phyloP scores from a whole-genome alignment of 768 basidiomycete species.

The Panaeolus cyanescens region DNA sequence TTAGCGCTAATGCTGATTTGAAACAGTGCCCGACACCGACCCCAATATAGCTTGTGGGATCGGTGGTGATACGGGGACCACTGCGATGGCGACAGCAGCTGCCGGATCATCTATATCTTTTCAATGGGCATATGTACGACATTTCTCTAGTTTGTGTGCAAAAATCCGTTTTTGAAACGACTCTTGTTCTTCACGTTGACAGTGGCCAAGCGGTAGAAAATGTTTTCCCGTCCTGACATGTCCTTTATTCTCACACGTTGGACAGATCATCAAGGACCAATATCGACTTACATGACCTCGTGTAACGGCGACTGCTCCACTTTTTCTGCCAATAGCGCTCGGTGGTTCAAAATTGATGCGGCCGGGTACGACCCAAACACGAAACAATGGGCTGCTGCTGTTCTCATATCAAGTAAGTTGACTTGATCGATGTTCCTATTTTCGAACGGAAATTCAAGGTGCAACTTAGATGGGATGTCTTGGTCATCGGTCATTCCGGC shows the following conservation, averaged over 20 bases:
- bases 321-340: conserved; percentile 36
- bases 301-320: conserved; percentile 46
- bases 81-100: conserved; percentile 34
- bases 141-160: neutral
- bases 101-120: conserved; percentile 45
- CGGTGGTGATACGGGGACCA: conserved; percentile 39
- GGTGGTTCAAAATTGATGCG: conserved; percentile 54
- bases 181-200: conserved; percentile 1
- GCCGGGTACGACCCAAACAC: conserved; percentile 40
- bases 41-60: conserved; percentile 45
- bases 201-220: conserved; percentile 40
- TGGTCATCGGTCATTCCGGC: conserved; percentile 48
- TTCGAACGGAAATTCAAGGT: conserved; percentile 4
- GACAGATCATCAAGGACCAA: conserved; percentile 49
- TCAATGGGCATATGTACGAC: conserved; percentile 44
- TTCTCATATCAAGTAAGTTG: conserved; percentile 40
- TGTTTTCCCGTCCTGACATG: conserved; percentile 8
- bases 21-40: conserved; percentile 27
- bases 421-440: conserved; percentile 6
- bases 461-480: conserved; percentile 32
- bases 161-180: conserved; percentile 11
- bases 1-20: conserved; percentile 11
- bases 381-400: conserved; percentile 43
- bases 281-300: conserved; percentile 54
- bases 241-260: conserved; percentile 4